These are phyloP conservation scores for Phialemoniopsis sp. DNA, from an alignment of 2,329 filamentous ascomycete species.

Conservation along the genomic window DNA sequence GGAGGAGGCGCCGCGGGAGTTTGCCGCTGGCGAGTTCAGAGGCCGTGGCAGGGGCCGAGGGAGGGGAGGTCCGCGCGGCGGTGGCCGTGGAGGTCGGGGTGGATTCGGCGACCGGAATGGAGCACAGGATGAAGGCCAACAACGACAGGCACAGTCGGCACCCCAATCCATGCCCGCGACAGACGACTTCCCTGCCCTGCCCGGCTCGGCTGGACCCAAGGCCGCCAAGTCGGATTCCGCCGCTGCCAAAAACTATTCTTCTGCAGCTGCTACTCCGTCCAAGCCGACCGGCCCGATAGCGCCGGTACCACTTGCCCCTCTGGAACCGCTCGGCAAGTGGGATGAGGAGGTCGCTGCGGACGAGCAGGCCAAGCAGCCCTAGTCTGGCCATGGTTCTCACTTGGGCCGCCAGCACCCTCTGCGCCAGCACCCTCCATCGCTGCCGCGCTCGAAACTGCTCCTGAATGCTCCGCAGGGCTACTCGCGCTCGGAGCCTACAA, in stretches of 20 bases:
- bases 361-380: conserved; percentile 14
- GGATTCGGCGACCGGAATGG: conserved; percentile 16
- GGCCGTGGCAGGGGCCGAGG: conserved; percentile 24
- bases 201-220: conserved; percentile 14
- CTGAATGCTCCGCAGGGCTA: no score
- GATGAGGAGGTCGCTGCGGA: conserved; percentile 56
- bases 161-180: conserved; percentile 23
- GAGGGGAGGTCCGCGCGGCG: conserved; percentile 21
- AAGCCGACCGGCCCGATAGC: conserved; percentile 8
- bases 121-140: conserved; percentile 7
- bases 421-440: no score
- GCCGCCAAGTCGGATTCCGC: not conserved
- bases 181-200: conserved; percentile 36
- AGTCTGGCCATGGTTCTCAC: no score
- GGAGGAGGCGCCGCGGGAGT: conserved; percentile 11
- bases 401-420: no score
- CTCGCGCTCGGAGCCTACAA: no score
- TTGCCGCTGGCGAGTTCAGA: conserved; percentile 23
- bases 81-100: conserved; percentile 20
- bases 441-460: no score
- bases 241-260: not conserved
- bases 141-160: conserved; percentile 5
- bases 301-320: conserved; percentile 17
- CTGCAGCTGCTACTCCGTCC: conserved; percentile 8
- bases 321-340: conserved; percentile 40